Evolutionary conservation across 2,329 filamentous ascomycete species (phyloP).

Genomic region (Ophiostoma piceae): DNA sequence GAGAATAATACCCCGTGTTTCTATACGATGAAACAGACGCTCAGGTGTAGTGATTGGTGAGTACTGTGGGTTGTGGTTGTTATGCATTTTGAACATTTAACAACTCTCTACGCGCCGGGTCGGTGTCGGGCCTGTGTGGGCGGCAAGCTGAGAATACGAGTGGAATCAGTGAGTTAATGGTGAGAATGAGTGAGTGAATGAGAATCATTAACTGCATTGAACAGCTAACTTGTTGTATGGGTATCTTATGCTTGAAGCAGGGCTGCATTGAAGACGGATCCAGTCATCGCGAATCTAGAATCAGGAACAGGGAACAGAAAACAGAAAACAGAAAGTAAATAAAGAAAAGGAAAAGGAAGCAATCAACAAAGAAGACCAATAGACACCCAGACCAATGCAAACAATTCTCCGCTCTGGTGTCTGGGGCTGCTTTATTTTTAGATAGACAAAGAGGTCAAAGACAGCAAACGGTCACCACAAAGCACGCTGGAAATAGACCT

Average conservation of each 20-base stretch:
- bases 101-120: background rate
- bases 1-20: background rate
- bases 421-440: background rate
- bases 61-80: background rate
- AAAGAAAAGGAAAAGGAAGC: background rate
- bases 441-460: background rate
- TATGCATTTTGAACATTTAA: too few relatives aligned
- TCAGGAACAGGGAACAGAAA: background rate
- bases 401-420: background rate
- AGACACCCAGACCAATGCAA: background rate
- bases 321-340: background rate
- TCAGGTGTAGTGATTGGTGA: background rate
- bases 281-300: background rate
- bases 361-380: background rate
- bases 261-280: background rate
- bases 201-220: too few relatives aligned
- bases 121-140: background rate
- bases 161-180: too few relatives aligned
- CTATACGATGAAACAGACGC: constrained; percentile 23
- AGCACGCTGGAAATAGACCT: background rate
- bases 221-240: too few relatives aligned
- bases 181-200: too few relatives aligned
- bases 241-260: too few relatives aligned
- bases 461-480: background rate
- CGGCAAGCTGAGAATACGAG: background rate